A percentile compares a stretch with the other conserved stretches of the same genome.
These are phyloP conservation scores for Geranium brycei DNA, from an alignment of 345 rosid species.

Conservation along the genomic window DNA sequence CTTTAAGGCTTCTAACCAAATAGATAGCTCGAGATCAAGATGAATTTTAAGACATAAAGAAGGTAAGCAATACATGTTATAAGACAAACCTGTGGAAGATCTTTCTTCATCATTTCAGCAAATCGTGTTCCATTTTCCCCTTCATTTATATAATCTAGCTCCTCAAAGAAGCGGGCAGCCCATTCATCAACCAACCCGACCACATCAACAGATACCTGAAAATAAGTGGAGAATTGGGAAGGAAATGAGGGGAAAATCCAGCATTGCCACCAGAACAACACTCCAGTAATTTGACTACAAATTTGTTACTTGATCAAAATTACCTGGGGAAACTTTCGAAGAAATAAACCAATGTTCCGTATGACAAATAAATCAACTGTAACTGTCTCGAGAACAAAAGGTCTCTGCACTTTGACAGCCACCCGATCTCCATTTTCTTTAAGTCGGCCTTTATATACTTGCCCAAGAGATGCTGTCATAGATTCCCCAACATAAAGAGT, in stretches of 20 bases:
- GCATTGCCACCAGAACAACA: background rate
- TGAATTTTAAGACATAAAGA: no score
- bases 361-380: constrained; percentile 76
- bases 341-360: constrained; percentile 68
- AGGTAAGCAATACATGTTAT: background rate
- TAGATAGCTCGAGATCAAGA: no score
- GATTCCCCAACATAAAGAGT: constrained; percentile 11
- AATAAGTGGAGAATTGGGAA: constrained; percentile 3
- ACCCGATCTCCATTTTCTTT: constrained; percentile 86
- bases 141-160: constrained; percentile 89
- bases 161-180: constrained; percentile 98
- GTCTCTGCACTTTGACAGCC: constrained; percentile 94
- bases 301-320: constrained; percentile 8
- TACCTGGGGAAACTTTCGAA: constrained; percentile 93
- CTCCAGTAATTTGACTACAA: background rate
- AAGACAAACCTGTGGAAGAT: constrained; percentile 83
- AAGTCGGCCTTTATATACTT: constrained; percentile 80
- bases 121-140: constrained; percentile 82
- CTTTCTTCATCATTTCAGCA: constrained; percentile 93
- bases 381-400: constrained; percentile 94
- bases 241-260: background rate
- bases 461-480: constrained; percentile 85
- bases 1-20: no score
- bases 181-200: constrained; percentile 99
- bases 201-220: constrained; percentile 64